Conservation (phyloP, 805 yeast species). For the Sugiyamaella lignohabitans region DNA sequence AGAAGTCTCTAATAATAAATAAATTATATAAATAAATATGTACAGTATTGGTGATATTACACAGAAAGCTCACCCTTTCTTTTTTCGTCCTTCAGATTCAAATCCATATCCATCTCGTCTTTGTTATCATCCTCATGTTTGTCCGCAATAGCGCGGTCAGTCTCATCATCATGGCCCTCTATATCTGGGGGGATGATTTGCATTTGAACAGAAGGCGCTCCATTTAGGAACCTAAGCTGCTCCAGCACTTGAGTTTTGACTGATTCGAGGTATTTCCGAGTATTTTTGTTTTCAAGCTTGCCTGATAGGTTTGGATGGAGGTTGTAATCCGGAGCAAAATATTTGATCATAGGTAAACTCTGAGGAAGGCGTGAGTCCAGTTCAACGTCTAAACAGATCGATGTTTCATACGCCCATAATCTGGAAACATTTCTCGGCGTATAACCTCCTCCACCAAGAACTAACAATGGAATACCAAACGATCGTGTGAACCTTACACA, state of each 20-base stretch:
- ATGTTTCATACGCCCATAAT: constrained; percentile 91
- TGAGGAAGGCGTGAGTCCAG: constrained; percentile 72
- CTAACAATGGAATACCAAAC: constrained; percentile 84
- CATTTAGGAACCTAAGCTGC: constrained; percentile 70
- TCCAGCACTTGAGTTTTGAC: constrained; percentile 71
- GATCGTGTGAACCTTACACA: constrained; percentile 84
- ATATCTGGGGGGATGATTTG: constrained; percentile 74
- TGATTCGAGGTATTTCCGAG: constrained; percentile 75
- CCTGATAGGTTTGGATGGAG: constrained; percentile 80
- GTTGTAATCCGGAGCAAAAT: constrained; percentile 87
- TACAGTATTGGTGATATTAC: background rate
- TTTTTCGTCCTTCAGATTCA: background rate
- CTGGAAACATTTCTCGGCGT: constrained; percentile 96
- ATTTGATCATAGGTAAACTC: constrained; percentile 65
- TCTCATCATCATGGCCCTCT: constrained; percentile 34
- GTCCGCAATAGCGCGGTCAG: constrained; percentile 33
- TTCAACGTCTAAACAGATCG: constrained; percentile 72
- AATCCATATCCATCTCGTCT: constrained; percentile 11
- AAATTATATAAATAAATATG: background rate
- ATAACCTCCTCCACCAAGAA: constrained; percentile 97
- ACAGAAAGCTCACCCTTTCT: background rate
- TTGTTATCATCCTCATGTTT: constrained; percentile 21
- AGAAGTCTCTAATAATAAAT: no score
- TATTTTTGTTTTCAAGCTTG: constrained; percentile 76
- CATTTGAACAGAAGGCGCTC: constrained; percentile 95